Percentiles rank a stretch among this genome's conserved stretches.
These are phyloP conservation scores for Pichia sp. DNA, from an alignment of 1,139 yeast species.

Conservation along the genomic window DNA sequence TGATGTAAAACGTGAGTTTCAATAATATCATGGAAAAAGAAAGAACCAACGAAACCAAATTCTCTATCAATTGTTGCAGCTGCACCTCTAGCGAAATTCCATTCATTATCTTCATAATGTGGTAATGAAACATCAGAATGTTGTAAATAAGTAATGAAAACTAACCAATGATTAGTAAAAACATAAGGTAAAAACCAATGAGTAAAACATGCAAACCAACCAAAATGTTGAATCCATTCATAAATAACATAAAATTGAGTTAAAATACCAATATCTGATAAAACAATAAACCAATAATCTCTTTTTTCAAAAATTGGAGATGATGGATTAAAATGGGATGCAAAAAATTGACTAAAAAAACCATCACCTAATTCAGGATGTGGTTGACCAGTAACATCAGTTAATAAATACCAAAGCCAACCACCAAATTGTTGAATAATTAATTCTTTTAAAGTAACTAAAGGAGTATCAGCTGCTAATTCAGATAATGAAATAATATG, in stretches of 20 bases:
- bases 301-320: slow-evolving; percentile 48
- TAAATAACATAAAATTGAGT: slow-evolving; percentile 38
- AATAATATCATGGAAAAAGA: slow-evolving; percentile 57
- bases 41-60: slow-evolving; percentile 52
- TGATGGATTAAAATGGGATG: slow-evolving; percentile 39
- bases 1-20: slow-evolving; percentile 62
- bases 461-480: slow-evolving; percentile 50
- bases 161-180: slow-evolving; percentile 59
- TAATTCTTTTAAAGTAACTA: slow-evolving; percentile 39
- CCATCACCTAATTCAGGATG: slow-evolving; percentile 29
- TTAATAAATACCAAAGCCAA: slow-evolving; percentile 42
- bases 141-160: slow-evolving; percentile 54
- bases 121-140: slow-evolving; percentile 56
- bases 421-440: slow-evolving; percentile 53
- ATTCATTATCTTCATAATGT: slow-evolving; percentile 49
- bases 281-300: slow-evolving; percentile 48
- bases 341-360: slow-evolving; percentile 28
- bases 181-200: slow-evolving; percentile 53
- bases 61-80: slow-evolving; percentile 60
- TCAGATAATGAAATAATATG: slow-evolving; percentile 36
- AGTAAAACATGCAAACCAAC: slow-evolving; percentile 41
- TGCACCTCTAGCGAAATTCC: slow-evolving; percentile 64
- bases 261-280: slow-evolving; percentile 50
- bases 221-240: slow-evolving; percentile 43
- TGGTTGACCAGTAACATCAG: slow-evolving; percentile 52